Base-by-base conservation (phyloP, 2,329 filamentous ascomycete species). In the Parastagonospora avenae region DNA sequence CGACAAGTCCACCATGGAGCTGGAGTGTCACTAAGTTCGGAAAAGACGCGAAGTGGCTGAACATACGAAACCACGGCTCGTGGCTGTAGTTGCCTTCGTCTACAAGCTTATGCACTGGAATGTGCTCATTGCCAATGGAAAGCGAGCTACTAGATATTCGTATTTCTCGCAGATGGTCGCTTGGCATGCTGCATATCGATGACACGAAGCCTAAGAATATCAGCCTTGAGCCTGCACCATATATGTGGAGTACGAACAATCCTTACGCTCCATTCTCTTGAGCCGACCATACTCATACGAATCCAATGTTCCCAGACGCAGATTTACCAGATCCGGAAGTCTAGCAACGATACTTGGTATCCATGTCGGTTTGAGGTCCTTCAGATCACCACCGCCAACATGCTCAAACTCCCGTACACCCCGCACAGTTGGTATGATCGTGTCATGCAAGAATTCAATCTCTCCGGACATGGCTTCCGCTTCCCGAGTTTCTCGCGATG, bases 91-190 rank as follows among this genome's bases (percentile, higher is more conserved):
- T 12, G 16, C 30, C 37, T 9, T 45, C 28, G 2, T 42, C 24
- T 16, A 47, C 38, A 27, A 52, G n/a, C 16, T 35, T 42, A 19
- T 52, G 49, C 10, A 47, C 39, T 12, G 38, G 38, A 14, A 38
- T 3, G 14, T 33, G 10, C 12, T 47, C 49, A 16, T 52, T 47
- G 14, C 11, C 4, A 8, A 52, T 37, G n/a, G 29, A 9, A 14
- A 2, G 4, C 11, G 11, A 11, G 11, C 12, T 2, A 19, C 14
- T 43, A n/a, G 3, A 12, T 11, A 48, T 7, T 11, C 33, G 31
- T 7, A 48, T 27, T 27, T 42, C 39, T 11, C 39, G 38, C 4
- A 48, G 33, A 27, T 42, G n/a, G 31, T 30, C n/a, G n/a, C 39
- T 24, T 19, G n/a, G 12, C 11, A 48, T 14, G 24, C 12, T 37